Evolutionary conservation across 2,329 filamentous ascomycete species (phyloP).

Genomic region (Cadophora sp.): DNA sequence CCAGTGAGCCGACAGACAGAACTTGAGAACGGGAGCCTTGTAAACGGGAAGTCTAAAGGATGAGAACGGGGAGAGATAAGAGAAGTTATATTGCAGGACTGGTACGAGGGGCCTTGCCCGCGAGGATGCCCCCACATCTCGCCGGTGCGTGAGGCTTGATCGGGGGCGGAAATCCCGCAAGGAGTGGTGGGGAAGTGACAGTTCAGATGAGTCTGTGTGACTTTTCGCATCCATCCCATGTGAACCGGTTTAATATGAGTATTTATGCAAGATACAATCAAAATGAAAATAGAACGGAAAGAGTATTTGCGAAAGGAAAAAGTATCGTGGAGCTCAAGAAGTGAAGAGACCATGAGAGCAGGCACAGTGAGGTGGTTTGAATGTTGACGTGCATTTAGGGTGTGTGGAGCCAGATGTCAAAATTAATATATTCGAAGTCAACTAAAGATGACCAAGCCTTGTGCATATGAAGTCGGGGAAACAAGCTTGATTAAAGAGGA

Average conservation of each 20-base stretch:
- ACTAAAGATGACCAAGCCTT: background rate
- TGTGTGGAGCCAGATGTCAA: background rate
- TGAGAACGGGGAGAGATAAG: background rate
- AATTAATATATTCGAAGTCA: constrained; percentile 8
- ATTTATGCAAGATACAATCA: background rate
- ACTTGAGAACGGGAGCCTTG: background rate
- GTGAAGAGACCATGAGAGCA: background rate
- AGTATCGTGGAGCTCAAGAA: background rate
- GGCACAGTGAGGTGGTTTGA: background rate
- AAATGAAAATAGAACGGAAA: constrained; percentile 1
- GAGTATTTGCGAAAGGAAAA: background rate
- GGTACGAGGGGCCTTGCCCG: background rate
- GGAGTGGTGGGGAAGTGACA: background rate
- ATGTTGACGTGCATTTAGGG: background rate
- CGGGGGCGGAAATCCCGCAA: background rate
- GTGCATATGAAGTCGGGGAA: constrained; percentile 11
- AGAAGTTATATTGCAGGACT: constrained; percentile 14
- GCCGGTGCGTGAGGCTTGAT: constrained; percentile 3
- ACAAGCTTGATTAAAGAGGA: constrained; percentile 2
- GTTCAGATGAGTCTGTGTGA: constrained; percentile 12
- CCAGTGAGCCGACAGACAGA: background rate
- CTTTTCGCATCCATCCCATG: background rate
- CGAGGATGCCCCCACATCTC: background rate
- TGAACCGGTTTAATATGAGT: background rate
- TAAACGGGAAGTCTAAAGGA: constrained; percentile 3